Evolutionary conservation across 2,329 filamentous ascomycete genomes (phyloP), one percentile per base, ranked within the genome.

Genomic region (Seiridium unicorne): DNA sequence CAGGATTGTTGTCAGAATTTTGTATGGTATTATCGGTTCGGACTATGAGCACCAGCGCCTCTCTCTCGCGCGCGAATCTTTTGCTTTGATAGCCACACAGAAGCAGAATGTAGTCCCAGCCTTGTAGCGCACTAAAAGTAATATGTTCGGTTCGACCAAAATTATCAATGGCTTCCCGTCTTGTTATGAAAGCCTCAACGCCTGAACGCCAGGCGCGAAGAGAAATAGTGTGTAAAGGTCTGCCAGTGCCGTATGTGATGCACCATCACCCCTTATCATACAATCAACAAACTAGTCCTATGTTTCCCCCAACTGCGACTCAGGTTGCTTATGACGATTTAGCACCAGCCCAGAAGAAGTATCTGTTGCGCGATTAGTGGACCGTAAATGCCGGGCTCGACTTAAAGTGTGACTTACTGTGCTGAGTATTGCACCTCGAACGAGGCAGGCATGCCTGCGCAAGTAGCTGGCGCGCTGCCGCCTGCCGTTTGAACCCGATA

Each of bases 401-500:
- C 10, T 49, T 10, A 34, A 47, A 44, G 60, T 63, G 61, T 38
- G 38, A 89, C 89, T 84, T 91, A 97, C 83, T 93, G 85, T 47
- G 93, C 88, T 38, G 91, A 82, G 76, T 98, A 97, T 70, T 93
- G 81, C 11, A 97, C 85, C 63, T 88, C 79, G 66, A 97, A 93
- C 1, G 75, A 70, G 9, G 81, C 79, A 0, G 80, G 73, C 80
- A 86, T 81, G 9, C 86, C 90, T 40, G 83, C 73, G 72, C 94
- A 98, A 0, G 87, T 90, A 34, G 84, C 79, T 0, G 93, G 93
- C 2, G 92, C 77, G 51, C 83, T 85, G 9, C 94, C 94, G 34
- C 93, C 93, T 1, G 89, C 92, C 9, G 94, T 98, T 68, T 91
- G 84, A 49, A 97, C 78, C 10, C 94, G 85, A 77, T 94, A 98